These are phyloP conservation scores for Monilinia aucupariae DNA, from an alignment of 2,329 filamentous ascomycete genomes.

Conservation along the genomic window DNA sequence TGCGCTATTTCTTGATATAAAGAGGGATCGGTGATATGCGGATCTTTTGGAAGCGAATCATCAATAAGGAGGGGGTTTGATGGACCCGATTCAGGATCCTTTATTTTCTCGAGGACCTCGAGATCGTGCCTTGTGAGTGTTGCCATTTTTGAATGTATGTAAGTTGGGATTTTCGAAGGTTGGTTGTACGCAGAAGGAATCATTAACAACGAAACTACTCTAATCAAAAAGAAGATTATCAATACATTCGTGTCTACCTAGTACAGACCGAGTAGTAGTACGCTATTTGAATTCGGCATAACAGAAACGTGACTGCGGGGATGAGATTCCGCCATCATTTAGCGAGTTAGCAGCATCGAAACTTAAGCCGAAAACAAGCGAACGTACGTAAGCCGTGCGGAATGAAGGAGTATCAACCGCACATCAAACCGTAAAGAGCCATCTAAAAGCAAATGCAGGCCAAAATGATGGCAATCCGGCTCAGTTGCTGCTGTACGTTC, in stretches of 20 bases:
- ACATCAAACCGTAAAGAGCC: background rate
- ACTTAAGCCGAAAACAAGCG: conserved; percentile 9
- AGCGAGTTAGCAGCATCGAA: background rate
- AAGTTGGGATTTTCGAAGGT: background rate
- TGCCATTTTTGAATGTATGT: conserved; percentile 33
- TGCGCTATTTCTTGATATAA: conserved; percentile 48
- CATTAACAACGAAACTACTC: background rate
- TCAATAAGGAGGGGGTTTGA: conserved; percentile 50
- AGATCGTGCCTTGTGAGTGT: conserved; percentile 53
- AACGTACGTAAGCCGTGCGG: conserved; percentile 6
- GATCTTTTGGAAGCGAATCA: conserved; percentile 46
- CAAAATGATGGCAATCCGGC: background rate
- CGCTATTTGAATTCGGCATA: background rate
- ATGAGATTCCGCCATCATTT: conserved; percentile 2
- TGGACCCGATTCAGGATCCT: conserved; percentile 59
- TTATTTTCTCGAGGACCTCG: conserved; percentile 60
- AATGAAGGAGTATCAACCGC: background rate
- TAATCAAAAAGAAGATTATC: too few relatives aligned
- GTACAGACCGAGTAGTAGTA: too few relatives aligned
- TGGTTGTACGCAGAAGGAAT: background rate
- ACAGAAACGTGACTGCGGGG: background rate
- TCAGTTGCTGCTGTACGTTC: background rate
- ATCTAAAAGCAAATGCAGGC: background rate
- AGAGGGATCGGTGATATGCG: conserved; percentile 47
- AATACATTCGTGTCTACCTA: background rate